A percentile compares a stretch with the other conserved stretches of the same genome.
phyloP scores from a whole-genome alignment of 805 yeast genomes.

The Barnettozyma wickerhamii region DNA sequence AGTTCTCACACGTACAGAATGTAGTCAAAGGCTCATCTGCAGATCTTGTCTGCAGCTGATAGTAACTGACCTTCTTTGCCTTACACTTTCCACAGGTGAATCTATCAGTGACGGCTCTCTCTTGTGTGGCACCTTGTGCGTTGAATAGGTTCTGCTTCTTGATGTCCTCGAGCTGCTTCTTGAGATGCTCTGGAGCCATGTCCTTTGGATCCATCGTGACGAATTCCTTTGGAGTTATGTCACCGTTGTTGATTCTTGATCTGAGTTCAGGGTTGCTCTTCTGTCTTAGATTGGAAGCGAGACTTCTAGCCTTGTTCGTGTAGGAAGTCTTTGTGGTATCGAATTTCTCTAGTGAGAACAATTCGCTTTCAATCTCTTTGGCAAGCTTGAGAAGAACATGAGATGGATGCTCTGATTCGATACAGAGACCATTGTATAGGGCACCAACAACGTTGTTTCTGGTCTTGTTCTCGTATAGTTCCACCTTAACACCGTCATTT shows the following conservation, averaged over 20 bases:
- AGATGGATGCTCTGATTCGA: constrained; percentile 66
- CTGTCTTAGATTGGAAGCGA: constrained; percentile 83
- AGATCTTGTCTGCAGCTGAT: constrained; percentile 96
- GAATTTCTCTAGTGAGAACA: constrained; percentile 56
- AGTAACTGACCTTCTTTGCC: constrained; percentile 93
- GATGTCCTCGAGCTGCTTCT: constrained; percentile 78
- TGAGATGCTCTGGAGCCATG: constrained; percentile 89
- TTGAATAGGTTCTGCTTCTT: constrained; percentile 88
- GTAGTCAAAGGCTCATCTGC: constrained; percentile 99
- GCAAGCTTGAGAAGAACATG: constrained; percentile 57
- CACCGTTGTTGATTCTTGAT: constrained; percentile 60
- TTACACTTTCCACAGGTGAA: constrained; percentile 98
- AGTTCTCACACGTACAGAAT: constrained; percentile 94
- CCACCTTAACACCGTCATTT: constrained; percentile 73
- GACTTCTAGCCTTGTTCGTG: constrained; percentile 78
- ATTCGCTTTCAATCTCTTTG: constrained; percentile 68
- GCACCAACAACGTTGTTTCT: constrained; percentile 84
- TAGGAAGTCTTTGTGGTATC: constrained; percentile 52
- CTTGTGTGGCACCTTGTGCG: constrained; percentile 96
- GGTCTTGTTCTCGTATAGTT: constrained; percentile 67
- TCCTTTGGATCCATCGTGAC: constrained; percentile 88
- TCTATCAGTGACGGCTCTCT: constrained; percentile 93
- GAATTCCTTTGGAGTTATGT: constrained; percentile 59
- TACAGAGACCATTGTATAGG: constrained; percentile 83
- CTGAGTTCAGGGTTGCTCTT: constrained; percentile 86